Evolutionary conservation across 768 basidiomycete species (phyloP).

Genomic region (Ephemerocybe angulata): DNA sequence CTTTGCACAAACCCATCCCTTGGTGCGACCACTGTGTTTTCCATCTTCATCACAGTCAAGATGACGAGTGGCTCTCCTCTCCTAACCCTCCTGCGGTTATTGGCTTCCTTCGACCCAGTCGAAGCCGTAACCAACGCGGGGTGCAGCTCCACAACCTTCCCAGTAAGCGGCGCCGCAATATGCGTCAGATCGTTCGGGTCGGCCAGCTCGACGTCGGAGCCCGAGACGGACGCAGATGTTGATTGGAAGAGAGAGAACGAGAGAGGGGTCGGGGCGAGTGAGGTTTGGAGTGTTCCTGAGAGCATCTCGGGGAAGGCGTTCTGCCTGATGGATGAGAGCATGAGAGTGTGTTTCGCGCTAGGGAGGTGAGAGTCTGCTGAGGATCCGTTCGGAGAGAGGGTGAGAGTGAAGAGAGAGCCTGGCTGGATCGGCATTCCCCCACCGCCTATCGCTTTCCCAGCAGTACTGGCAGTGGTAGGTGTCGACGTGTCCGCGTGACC

Average conservation of each 20-base stretch:
- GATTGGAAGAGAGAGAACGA: constrained; percentile 32
- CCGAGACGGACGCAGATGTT: constrained; percentile 23
- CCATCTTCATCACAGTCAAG: constrained; percentile 42
- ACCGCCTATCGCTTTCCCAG: neutral
- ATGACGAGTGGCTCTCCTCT: constrained; percentile 32
- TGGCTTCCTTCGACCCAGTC: neutral
- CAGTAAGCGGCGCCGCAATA: constrained; percentile 31
- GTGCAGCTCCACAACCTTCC: constrained; percentile 36
- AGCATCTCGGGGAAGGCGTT: constrained; percentile 35
- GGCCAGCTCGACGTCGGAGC: constrained; percentile 30
- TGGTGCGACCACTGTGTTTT: constrained; percentile 28
- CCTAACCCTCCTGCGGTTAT: constrained; percentile 14
- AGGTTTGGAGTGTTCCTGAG: constrained; percentile 31
- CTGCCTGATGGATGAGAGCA: constrained; percentile 28
- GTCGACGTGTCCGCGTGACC: too few species aligned
- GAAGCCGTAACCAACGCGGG: constrained; percentile 19
- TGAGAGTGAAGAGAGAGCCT: constrained; percentile 33
- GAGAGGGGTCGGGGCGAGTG: constrained; percentile 26
- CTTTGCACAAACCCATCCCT: constrained; percentile 27
- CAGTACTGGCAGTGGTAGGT: neutral
- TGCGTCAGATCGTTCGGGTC: constrained; percentile 30
- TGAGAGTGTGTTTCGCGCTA: constrained; percentile 27
- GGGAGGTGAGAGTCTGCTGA: neutral
- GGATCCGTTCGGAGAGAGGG: constrained; percentile 11
- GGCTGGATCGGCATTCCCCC: constrained; percentile 23